A percentile compares a stretch with the other conserved stretches of the same genome.
These are phyloP conservation scores for Pseudogymnoascus verrucosus DNA, from an alignment of 2,329 filamentous ascomycete species.

Conservation along the genomic window DNA sequence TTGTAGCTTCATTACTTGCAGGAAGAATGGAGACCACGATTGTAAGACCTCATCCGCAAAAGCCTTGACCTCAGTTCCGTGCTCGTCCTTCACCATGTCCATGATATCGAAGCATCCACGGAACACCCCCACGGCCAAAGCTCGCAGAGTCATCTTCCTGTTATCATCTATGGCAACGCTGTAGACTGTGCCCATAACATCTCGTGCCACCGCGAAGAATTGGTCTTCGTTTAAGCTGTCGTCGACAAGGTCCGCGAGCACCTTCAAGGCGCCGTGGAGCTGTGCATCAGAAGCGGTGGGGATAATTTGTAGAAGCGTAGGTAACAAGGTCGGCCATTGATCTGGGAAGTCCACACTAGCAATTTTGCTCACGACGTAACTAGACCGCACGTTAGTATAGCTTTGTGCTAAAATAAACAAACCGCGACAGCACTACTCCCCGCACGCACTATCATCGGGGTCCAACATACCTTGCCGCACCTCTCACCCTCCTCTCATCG, in stretches of 20 bases:
- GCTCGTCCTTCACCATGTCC: slow-evolving; percentile 93
- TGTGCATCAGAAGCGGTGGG: slow-evolving; percentile 68
- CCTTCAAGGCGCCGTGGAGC: slow-evolving; percentile 80
- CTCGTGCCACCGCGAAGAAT: slow-evolving; percentile 82
- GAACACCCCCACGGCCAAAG: slow-evolving; percentile 84
- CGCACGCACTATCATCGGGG: background rate
- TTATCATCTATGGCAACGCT: slow-evolving; percentile 69
- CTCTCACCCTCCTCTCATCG: slow-evolving; percentile 76
- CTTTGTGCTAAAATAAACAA: slow-evolving; percentile 9
- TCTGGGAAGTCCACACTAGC: slow-evolving; percentile 90
- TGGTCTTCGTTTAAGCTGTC: slow-evolving; percentile 90
- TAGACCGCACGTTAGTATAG: slow-evolving; percentile 24
- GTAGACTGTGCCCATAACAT: slow-evolving; percentile 78
- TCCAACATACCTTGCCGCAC: slow-evolving; percentile 65
- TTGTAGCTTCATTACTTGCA: slow-evolving; percentile 64
- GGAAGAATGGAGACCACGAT: slow-evolving; percentile 86
- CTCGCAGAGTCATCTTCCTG: slow-evolving; percentile 68
- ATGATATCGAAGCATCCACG: slow-evolving; percentile 87
- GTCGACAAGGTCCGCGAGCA: slow-evolving; percentile 83
- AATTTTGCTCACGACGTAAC: slow-evolving; percentile 81
- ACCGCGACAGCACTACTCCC: background rate
- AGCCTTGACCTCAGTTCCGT: slow-evolving; percentile 73
- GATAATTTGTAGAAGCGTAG: slow-evolving; percentile 69
- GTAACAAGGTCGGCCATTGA: slow-evolving; percentile 84
- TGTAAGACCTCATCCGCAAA: slow-evolving; percentile 83